These are phyloP conservation scores for Artemisia tridentata DNA, from an alignment of 129 eudicot genomes.

Conservation along the genomic window DNA sequence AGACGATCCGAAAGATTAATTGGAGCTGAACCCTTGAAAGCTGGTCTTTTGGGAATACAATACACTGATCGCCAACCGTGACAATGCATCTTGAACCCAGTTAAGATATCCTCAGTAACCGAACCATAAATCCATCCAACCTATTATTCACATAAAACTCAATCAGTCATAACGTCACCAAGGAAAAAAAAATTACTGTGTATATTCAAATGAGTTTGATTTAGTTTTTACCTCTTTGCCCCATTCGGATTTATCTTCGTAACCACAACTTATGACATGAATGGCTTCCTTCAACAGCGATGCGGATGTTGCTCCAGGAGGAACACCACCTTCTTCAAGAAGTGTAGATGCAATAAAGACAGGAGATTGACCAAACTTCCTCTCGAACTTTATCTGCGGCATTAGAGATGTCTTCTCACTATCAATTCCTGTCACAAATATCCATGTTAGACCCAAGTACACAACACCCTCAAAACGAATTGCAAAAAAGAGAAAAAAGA, in stretches of 20 bases:
- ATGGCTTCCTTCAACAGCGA: slow-evolving; percentile 92
- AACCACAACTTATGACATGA: slow-evolving; percentile 91
- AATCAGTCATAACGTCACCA: neutral
- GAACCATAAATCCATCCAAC: slow-evolving; percentile 95
- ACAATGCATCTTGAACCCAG: slow-evolving; percentile 93
- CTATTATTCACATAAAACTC: slow-evolving; percentile 29
- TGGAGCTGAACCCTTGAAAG: slow-evolving; percentile 90
- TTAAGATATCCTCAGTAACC: slow-evolving; percentile 89
- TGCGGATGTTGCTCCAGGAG: slow-evolving; percentile 70
- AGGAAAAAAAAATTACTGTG: too few relatives aligned
- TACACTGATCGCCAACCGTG: slow-evolving; percentile 93
- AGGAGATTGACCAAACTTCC: slow-evolving; percentile 88
- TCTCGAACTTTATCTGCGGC: slow-evolving; percentile 92
- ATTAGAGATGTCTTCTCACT: slow-evolving; percentile 77
- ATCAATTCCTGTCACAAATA: slow-evolving; percentile 55
- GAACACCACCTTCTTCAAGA: slow-evolving; percentile 80
- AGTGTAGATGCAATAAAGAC: slow-evolving; percentile 87
- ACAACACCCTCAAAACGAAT: too few relatives aligned
- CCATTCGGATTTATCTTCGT: slow-evolving; percentile 94
- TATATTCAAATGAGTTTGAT: slow-evolving; percentile 14
- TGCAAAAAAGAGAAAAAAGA: too few relatives aligned
- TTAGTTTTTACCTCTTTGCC: slow-evolving; percentile 72
- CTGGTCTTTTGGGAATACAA: slow-evolving; percentile 80
- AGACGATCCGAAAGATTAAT: slow-evolving; percentile 92
- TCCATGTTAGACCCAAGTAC: too few relatives aligned